Evolutionary conservation across 177 flowering plant genomes (phyloP).

Genomic region (Tripterygium wilfordii): DNA sequence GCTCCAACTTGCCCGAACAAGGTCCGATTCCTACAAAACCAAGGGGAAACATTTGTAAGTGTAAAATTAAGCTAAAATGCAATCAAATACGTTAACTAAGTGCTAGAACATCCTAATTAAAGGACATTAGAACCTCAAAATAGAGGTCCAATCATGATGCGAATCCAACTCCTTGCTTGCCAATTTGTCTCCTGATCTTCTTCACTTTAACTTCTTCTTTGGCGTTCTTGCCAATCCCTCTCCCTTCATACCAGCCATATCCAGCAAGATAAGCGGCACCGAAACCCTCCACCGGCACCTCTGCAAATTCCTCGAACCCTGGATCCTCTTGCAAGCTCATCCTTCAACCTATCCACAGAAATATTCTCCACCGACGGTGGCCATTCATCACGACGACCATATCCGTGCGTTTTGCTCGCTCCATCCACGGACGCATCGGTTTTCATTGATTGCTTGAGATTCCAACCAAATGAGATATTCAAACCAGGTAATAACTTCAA

Average conservation of each 20-base stretch:
- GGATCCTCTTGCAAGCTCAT: constrained; percentile 51
- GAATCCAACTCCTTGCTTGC: constrained; percentile 18
- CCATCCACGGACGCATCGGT: background rate
- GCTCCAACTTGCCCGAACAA: too few species aligned
- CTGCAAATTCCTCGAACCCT: constrained; percentile 56
- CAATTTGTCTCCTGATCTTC: constrained; percentile 8
- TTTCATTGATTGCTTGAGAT: constrained; percentile 22
- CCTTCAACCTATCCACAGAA: constrained; percentile 40
- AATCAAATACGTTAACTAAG: too few species aligned
- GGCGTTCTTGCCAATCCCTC: constrained; percentile 66
- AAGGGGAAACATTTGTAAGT: too few species aligned
- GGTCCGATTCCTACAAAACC: too few species aligned
- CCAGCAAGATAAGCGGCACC: constrained; percentile 69
- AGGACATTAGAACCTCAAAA: too few species aligned
- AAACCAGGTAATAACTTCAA: constrained; percentile 16
- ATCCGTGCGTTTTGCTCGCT: background rate
- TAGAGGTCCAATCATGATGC: too few species aligned
- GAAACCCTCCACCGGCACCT: constrained; percentile 73
- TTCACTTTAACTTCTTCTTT: constrained; percentile 30
- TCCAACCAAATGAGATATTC: constrained; percentile 19
- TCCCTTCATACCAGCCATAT: constrained; percentile 85
- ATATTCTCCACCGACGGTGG: background rate
- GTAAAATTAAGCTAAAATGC: too few species aligned
- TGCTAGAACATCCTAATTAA: too few species aligned
- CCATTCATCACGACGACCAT: background rate